These are phyloP conservation scores for Phytophthora sojae DNA, from an alignment of 352 stramenopile genomes.

Conservation along the genomic window DNA sequence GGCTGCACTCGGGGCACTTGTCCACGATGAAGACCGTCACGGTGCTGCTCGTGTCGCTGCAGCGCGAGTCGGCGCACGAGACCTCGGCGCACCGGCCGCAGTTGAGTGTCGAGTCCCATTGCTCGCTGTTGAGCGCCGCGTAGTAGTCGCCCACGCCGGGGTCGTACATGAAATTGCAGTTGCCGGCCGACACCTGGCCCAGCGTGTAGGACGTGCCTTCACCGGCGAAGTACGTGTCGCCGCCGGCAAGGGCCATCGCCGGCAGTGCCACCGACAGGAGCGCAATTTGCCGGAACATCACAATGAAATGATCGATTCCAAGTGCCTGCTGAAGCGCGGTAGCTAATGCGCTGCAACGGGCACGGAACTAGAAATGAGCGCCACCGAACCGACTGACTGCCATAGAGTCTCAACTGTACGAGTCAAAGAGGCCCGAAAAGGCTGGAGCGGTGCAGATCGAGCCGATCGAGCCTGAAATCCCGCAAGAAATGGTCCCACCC, in stretches of 20 bases:
- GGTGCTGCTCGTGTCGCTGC: slow-evolving; percentile 46
- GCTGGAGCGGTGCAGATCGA: slow-evolving; percentile 3
- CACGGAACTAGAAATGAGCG: background rate
- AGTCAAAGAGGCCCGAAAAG: background rate
- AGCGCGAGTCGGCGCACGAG: slow-evolving; percentile 58
- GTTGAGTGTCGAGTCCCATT: slow-evolving; percentile 65
- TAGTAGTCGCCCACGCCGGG: slow-evolving; percentile 54
- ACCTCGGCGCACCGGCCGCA: slow-evolving; percentile 79
- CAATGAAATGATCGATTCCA: background rate
- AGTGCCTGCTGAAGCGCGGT: background rate
- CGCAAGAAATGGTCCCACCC: background rate
- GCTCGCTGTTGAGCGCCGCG: slow-evolving; percentile 66
- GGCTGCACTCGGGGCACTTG: slow-evolving; percentile 68
- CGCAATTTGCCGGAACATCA: slow-evolving; percentile 30
- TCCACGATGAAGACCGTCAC: slow-evolving; percentile 70
- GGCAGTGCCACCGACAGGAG: slow-evolving; percentile 19
- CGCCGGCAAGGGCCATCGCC: slow-evolving; percentile 16
- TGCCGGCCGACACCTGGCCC: slow-evolving; percentile 30
- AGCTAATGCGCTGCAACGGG: background rate
- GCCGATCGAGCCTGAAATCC: slow-evolving; percentile 4
- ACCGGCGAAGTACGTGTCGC: slow-evolving; percentile 42
- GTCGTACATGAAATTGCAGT: slow-evolving; percentile 72
- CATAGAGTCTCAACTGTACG: background rate
- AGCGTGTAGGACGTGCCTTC: slow-evolving; percentile 63
- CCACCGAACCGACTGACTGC: background rate